Evolutionary conservation across 441 rosid species (phyloP), one percentile per base, ranked within the genome.

Genomic region (Adansonia rubrostipa): DNA sequence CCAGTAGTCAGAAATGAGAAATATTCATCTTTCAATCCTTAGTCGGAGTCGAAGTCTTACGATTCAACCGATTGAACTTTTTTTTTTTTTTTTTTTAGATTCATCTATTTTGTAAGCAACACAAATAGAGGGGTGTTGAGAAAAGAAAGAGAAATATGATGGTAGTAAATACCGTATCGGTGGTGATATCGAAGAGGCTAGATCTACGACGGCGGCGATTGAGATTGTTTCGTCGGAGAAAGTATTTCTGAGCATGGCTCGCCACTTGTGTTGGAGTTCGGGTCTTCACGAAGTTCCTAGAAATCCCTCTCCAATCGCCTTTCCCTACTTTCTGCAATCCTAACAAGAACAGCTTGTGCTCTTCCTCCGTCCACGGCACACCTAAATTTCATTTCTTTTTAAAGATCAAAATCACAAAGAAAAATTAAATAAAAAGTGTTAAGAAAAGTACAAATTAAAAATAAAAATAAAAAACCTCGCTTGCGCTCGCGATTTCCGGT

Each of bases 301-400:
- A 95, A 24, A 95, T 95, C n/a, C 97, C 96, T 81, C 96, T 91
- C 99, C 97, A 93, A 62, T 93, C 97, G 40, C 97, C 97, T 85
- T 88, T 95, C 9, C 99, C 98, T 28, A 89, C 96, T 76, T 85
- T 95, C 85, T 92, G 90, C 76, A 95, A 77, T 60, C 99, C 98
- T 33, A 91, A 72, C 76, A 95, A 84, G 83, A 95, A 95, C 83
- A 88, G 83, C 88, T 90, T 89, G 82, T 95, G 98, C 83, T 96
- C 99, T 9, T 88, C 92, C 86, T 91, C 99, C 5, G 97, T 92
- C 99, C 98, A 96, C 11, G 99, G 93, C 47, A 91, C 84, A 1
- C 99, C 99, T 95, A 66, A 76, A 54, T 74, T 57, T 45, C 40
- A 79, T 71, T 54, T 80, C 6, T 1, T 2, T 24, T 24, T 24